These are phyloP conservation scores for Apiospora hydei DNA, from an alignment of 2,329 filamentous ascomycete genomes.

Conservation along the genomic window DNA sequence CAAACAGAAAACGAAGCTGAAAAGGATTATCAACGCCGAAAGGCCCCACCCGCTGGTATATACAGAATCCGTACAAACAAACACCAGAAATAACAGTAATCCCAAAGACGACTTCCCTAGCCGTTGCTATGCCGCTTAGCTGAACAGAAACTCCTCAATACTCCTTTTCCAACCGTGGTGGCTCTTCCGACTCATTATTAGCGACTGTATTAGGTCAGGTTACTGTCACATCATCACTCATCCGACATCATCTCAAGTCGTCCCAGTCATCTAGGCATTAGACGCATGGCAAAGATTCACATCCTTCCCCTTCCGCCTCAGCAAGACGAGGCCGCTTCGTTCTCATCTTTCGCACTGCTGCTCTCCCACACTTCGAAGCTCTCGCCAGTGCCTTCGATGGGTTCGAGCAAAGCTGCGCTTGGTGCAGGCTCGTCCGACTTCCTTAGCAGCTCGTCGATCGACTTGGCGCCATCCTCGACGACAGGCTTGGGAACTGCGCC, in stretches of 20 bases:
- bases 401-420: slow-evolving; percentile 57
- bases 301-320: background rate
- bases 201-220: slow-evolving; percentile 26
- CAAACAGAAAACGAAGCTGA: slow-evolving; percentile 19
- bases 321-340: slow-evolving; percentile 40
- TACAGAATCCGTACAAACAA: slow-evolving; percentile 23
- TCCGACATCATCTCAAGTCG: slow-evolving; percentile 17
- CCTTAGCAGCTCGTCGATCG: slow-evolving; percentile 49
- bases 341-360: slow-evolving; percentile 67
- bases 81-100: background rate
- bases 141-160: slow-evolving; percentile 3
- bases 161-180: slow-evolving; percentile 23
- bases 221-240: slow-evolving; percentile 21
- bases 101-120: background rate
- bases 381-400: slow-evolving; percentile 66
- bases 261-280: slow-evolving; percentile 2
- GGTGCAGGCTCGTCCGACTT: slow-evolving; percentile 45
- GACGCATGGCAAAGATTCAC: slow-evolving; percentile 17
- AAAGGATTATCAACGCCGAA: slow-evolving; percentile 12
- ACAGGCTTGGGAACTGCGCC: slow-evolving; percentile 31
- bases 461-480: slow-evolving; percentile 35
- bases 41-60: slow-evolving; percentile 14
- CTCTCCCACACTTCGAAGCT: slow-evolving; percentile 77
- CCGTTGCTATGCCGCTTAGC: slow-evolving; percentile 3
- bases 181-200: slow-evolving; percentile 20